phyloP scores from a whole-genome alignment of 371 early-diverging fungal genomes.

The Paraphysoderma sedebokerense region DNA sequence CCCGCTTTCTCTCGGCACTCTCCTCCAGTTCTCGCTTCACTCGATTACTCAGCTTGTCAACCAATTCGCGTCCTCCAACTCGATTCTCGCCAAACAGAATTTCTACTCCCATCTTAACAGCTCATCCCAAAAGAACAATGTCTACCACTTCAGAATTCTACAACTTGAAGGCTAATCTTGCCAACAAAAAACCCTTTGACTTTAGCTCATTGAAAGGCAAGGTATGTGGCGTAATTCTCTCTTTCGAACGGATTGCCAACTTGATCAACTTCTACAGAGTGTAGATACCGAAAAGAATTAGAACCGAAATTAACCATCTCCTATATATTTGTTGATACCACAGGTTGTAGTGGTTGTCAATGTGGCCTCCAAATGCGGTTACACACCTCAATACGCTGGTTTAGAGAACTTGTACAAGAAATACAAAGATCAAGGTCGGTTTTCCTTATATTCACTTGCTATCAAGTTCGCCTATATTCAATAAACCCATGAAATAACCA shows the following conservation, averaged over 20 bases:
- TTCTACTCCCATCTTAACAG: too few relatives aligned
- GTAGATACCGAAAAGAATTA: too few relatives aligned
- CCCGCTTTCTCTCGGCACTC: too few relatives aligned
- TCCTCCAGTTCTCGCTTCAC: too few relatives aligned
- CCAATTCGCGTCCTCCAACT: too few relatives aligned
- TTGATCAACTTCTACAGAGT: neutral
- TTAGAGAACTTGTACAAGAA: slow-evolving; percentile 64
- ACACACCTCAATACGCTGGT: slow-evolving; percentile 68
- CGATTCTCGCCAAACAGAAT: too few relatives aligned
- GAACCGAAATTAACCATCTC: neutral
- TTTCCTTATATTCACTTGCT: too few relatives aligned
- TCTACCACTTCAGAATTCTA: slow-evolving; percentile 4
- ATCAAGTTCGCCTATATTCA: too few relatives aligned
- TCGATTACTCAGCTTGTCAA: too few relatives aligned
- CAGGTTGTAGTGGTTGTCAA: slow-evolving; percentile 73
- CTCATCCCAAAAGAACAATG: too few relatives aligned
- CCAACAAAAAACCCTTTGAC: slow-evolving; percentile 29
- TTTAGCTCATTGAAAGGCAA: slow-evolving; percentile 37
- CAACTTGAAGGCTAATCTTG: slow-evolving; percentile 28
- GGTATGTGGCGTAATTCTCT: slow-evolving; percentile 1
- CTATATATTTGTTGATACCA: too few relatives aligned
- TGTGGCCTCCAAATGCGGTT: slow-evolving; percentile 90
- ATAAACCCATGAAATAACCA: too few relatives aligned
- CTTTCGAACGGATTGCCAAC: neutral
- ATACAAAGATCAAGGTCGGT: slow-evolving; percentile 62